Base-by-base conservation (phyloP, 2,329 filamentous ascomycete species). In the Penicillium sp. region DNA sequence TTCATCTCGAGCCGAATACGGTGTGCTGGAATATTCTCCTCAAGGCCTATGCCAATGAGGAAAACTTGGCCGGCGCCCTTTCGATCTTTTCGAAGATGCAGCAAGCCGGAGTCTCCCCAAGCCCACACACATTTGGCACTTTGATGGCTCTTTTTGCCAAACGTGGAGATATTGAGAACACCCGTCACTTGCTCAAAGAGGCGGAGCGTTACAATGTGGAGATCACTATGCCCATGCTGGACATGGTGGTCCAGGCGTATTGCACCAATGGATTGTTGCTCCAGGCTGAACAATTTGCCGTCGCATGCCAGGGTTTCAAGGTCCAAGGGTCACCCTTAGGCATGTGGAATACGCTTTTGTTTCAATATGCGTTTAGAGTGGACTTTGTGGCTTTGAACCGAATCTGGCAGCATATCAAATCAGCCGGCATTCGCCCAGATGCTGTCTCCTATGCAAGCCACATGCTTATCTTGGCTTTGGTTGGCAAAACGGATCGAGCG, bases 281-380 rank as follows among this genome's bases (percentile, higher is more conserved):
- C 11, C 80, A 86, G 66, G 88, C 89, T 3, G 83, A 88, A 71
- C 77, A 77, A 41, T 78, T 91, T 51, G 85, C 88, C 35, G 71
- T 83, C 51, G 83, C 84, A 47, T 82, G 86, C 35, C 78, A 87
- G 22, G 74, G 76, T 12, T 79, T 81, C 61, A 77, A 79, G 14
- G 72, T 86, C 0, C 71, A 80, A 17, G 82, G 86, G 1, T 78
- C 82, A 1, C 78, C 83, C 22, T 87, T 87, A 2, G 79, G 82
- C 35, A 85, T 92, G 70, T 97, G 91, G 90, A 96, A 97, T 70
- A 82, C 86, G 55, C 77, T 97, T 35, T 79, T 97, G 4, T 82
- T 84, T 57, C 85, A 89, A 61, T 84, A 92, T 72, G 90, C 90
- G 6, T 78, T 85, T 57, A 82, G 84, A 6, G 84, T 88, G 57